Base-by-base conservation (phyloP, 768 basidiomycete species). In the Scleroderma bovista region DNA sequence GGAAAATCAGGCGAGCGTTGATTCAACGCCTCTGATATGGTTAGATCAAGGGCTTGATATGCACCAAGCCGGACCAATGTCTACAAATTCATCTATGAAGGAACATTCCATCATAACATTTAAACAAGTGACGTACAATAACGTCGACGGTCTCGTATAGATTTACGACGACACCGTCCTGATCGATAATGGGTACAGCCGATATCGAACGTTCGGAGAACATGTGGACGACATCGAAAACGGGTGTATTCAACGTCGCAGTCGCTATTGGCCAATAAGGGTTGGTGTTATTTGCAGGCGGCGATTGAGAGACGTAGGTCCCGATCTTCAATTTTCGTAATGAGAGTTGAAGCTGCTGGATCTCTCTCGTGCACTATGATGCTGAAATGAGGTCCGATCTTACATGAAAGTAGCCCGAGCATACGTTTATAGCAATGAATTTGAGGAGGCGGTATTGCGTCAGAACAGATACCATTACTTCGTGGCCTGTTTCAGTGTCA, bases 91-190 rank as follows among this genome's bases (percentile, higher is more conserved):
- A 45, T 38, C 9, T 59, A 11, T 60, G 52, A 54, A 3, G 31
- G 5, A 33, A 17, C 9, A 39, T 40, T 3, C n/a, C 44, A 45
- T 31, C 12, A 7, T 5, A n/a, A 22, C 47, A 46, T 2, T 5
- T 13, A n/a, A n/a, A 7, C 7, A 29, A 26, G 22, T 38, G 46
- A 67, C 53, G 36, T 36, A 96, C 94, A 53, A 98, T 95, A 44
- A 99, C 95, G 73, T 99, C 96, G 20, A 99, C 96, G 6, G 96
- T 97, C 70, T 99, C 96, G 64, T 97, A 99, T 43, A 99, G 70
- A 64, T 99, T 94, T 56, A 98, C 78, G 37, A 99, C 96, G 47
- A 93, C 79, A 9, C 95, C 95, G 8, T 92, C 79, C 51, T 88
- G 81, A 59, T 99, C 91, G 26, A 98, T 78, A 63, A 99, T 97